A percentile compares a stretch with the other conserved stretches of the same genome.
phyloP scores from a whole-genome alignment of 2,329 filamentous ascomycete species.

The Graphilbum fragrans region DNA sequence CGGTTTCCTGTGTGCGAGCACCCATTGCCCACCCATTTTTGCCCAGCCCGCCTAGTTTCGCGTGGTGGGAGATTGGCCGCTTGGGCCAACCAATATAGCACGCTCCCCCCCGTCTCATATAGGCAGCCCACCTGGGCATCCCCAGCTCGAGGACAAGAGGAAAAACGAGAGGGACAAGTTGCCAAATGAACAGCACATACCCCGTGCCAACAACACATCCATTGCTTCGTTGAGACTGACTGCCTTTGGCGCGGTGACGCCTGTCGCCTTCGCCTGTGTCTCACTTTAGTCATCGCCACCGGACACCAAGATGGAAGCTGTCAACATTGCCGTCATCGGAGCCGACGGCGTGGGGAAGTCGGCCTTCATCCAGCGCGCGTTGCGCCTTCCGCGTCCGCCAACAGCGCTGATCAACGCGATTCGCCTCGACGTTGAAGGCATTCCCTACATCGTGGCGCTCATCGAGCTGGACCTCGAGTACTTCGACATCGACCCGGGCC shows the following conservation, averaged over 20 bases:
- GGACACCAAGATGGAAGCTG: slow-evolving; percentile 36
- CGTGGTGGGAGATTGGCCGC: not conserved
- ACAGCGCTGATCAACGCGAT: slow-evolving; percentile 41
- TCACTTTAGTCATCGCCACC: not conserved
- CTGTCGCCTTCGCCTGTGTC: no score
- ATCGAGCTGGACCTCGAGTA: slow-evolving; percentile 55
- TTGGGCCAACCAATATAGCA: not conserved
- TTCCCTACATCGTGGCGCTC: slow-evolving; percentile 45
- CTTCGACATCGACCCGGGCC: slow-evolving; percentile 46
- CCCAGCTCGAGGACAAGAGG: no score
- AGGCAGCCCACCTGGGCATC: no score
- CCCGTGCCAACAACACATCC: no score
- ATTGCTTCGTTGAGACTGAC: no score
- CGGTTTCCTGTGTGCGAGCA: no score
- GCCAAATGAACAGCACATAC: no score
- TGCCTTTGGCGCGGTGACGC: not conserved
- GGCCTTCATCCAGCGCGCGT: slow-evolving; percentile 51
- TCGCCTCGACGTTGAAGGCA: slow-evolving; percentile 45
- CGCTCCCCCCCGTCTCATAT: no score
- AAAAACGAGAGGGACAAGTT: no score
- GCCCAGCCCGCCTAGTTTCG: not conserved
- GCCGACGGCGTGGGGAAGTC: slow-evolving; percentile 56
- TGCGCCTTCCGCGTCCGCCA: slow-evolving; percentile 41
- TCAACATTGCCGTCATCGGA: slow-evolving; percentile 56
- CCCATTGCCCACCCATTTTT: no score